Percentiles rank a stretch among this genome's conserved stretches.
These are phyloP conservation scores for Ustilago xerochloae DNA, from an alignment of 1,284 basidiomycete species.

Conservation along the genomic window DNA sequence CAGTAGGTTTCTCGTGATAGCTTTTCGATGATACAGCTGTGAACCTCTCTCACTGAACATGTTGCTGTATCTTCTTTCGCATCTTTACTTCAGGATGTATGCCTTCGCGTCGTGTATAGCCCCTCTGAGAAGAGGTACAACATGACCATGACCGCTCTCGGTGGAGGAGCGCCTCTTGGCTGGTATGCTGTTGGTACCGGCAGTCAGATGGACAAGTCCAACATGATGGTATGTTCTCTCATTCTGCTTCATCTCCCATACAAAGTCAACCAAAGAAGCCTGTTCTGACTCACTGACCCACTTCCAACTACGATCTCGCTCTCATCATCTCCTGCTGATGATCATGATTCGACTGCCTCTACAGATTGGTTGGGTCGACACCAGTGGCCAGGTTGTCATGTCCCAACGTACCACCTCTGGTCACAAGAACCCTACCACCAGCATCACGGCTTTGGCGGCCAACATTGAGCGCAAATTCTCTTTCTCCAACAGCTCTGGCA, in stretches of 20 bases:
- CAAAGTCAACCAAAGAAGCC: not conserved
- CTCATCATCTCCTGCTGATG: no score
- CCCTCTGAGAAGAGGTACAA: slow-evolving; percentile 37
- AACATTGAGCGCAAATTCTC: slow-evolving; percentile 22
- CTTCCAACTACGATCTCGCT: no score
- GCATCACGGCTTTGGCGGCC: slow-evolving; percentile 52
- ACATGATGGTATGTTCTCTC: slow-evolving; percentile 54
- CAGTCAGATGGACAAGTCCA: slow-evolving; percentile 41
- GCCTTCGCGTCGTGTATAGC: slow-evolving; percentile 47
- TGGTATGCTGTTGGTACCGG: slow-evolving; percentile 53
- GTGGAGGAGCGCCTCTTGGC: slow-evolving; percentile 40
- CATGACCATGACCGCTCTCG: slow-evolving; percentile 52
- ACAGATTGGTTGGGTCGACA: slow-evolving; percentile 75
- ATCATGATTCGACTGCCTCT: not conserved
- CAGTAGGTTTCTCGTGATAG: slow-evolving; percentile 15
- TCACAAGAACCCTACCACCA: slow-evolving; percentile 71
- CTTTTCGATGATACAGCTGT: not conserved
- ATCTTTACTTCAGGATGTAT: slow-evolving; percentile 22
- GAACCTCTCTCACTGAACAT: not conserved
- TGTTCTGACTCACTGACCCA: not conserved
- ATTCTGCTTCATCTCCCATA: not conserved
- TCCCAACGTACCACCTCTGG: slow-evolving; percentile 74
- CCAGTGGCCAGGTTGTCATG: slow-evolving; percentile 73
- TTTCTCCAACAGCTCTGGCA: slow-evolving; percentile 41
- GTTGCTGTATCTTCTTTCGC: not conserved